Percentiles rank a stretch among this genome's conserved stretches.
phyloP scores from a whole-genome alignment of 208 protist genomes.

The Trypanosoma lewisi region DNA sequence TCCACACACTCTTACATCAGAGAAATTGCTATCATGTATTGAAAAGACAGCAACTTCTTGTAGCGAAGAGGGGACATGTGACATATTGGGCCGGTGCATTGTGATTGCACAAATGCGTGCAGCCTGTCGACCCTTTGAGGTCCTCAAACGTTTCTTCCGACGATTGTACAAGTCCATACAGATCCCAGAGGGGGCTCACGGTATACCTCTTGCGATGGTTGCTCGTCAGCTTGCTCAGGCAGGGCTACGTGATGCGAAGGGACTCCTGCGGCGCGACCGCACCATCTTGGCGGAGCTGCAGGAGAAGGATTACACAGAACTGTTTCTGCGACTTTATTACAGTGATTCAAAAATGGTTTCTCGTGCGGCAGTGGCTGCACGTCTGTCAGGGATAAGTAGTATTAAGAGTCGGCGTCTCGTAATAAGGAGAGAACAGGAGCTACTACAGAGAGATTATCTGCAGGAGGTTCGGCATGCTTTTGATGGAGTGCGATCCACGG shows the following conservation, averaged over 20 bases:
- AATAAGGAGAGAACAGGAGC: slow-evolving; percentile 7
- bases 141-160: slow-evolving; percentile 22
- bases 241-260: slow-evolving; percentile 11
- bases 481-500: slow-evolving; percentile 27
- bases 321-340: slow-evolving; percentile 21
- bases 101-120: background rate
- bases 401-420: slow-evolving; percentile 20
- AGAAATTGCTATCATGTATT: slow-evolving; percentile 2
- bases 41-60: background rate
- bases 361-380: slow-evolving; percentile 23
- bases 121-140: slow-evolving; percentile 13
- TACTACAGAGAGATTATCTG: slow-evolving; percentile 6
- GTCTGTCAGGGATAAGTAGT: slow-evolving; percentile 26
- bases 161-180: slow-evolving; percentile 15
- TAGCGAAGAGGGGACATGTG: background rate
- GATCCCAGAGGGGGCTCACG: background rate
- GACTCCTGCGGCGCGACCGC: slow-evolving; percentile 14
- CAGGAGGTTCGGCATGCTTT: slow-evolving; percentile 37
- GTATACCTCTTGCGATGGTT: slow-evolving; percentile 15
- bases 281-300: slow-evolving; percentile 5
- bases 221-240: slow-evolving; percentile 16
- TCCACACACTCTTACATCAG: background rate
- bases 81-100: background rate
- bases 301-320: slow-evolving; percentile 22
- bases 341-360: slow-evolving; percentile 20